Conservation (phyloP, 2,329 filamentous ascomycete genomes). For the Fusarium fujikuroi region DNA sequence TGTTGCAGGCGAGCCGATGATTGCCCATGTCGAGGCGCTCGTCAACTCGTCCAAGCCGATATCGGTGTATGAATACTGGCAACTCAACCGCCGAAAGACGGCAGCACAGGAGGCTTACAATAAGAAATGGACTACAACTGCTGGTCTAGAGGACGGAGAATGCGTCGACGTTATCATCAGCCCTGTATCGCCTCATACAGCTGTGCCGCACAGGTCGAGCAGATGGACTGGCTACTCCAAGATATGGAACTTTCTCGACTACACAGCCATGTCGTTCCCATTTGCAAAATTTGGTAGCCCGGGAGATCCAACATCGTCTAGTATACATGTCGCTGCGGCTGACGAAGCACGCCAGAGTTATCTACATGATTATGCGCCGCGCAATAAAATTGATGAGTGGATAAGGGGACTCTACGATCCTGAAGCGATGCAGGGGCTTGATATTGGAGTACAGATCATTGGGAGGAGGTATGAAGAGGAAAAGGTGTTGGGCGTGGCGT, state of each 20-base stretch:
- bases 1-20: not conserved
- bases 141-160: not conserved
- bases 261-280: not conserved
- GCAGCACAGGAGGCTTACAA: not conserved
- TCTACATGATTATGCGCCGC: not conserved
- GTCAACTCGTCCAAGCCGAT: not conserved
- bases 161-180: not conserved
- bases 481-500: not conserved
- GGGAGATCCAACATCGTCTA: fast-evolving
- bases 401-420: not conserved
- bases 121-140: not conserved
- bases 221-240: conserved; percentile 2
- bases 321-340: not conserved
- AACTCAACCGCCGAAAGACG: not conserved
- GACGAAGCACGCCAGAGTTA: not conserved
- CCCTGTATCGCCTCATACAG: not conserved
- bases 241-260: conserved; percentile 1
- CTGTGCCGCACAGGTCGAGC: not conserved
- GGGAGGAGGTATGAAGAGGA: not conserved
- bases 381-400: not conserved
- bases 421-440: not conserved
- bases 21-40: not conserved
- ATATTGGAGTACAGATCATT: not conserved
- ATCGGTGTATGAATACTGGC: not conserved
- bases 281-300: not conserved